A percentile compares a stretch with the other conserved stretches of the same genome.
Evolutionary conservation across 495 filamentous ascomycete genomes (phyloP).

Genomic region (Lasiosphaeria ovina): DNA sequence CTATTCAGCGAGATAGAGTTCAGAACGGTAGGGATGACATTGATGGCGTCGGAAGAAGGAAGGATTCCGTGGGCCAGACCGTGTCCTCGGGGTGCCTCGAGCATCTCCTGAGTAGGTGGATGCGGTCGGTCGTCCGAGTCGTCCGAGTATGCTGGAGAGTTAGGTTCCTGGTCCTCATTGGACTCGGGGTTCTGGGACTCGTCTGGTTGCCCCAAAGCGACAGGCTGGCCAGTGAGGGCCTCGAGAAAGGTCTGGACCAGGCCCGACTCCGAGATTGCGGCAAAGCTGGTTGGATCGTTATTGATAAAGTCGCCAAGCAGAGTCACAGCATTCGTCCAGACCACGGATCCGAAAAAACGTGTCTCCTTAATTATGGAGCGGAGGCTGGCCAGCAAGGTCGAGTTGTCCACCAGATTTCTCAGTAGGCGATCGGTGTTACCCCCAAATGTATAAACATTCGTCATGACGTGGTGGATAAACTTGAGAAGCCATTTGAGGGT

Average conservation of each 20-base stretch:
- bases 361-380: conserved; percentile 79
- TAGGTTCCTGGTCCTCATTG: conserved; percentile 34
- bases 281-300: conserved; percentile 97
- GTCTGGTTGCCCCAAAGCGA: conserved; percentile 39
- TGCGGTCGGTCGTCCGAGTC: conserved; percentile 45
- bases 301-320: conserved; percentile 96
- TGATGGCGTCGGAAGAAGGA: conserved; percentile 80
- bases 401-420: conserved; percentile 91
- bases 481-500: conserved; percentile 91
- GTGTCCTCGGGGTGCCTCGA: conserved; percentile 40
- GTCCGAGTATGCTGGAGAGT: conserved; percentile 36
- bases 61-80: conserved; percentile 73
- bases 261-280: conserved; percentile 90
- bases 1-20: conserved; percentile 93
- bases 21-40: conserved; percentile 78
- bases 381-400: conserved; percentile 73
- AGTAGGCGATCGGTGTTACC: conserved; percentile 85
- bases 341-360: conserved; percentile 75
- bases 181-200: conserved; percentile 27
- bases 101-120: conserved; percentile 40
- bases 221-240: conserved; percentile 63
- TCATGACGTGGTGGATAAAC: conserved; percentile 94
- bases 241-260: conserved; percentile 80
- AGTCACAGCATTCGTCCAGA: conserved; percentile 89
- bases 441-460: conserved; percentile 60